Conservation (phyloP, 2,329 filamentous ascomycete genomes). For the Diplodia scrobiculata region DNA sequence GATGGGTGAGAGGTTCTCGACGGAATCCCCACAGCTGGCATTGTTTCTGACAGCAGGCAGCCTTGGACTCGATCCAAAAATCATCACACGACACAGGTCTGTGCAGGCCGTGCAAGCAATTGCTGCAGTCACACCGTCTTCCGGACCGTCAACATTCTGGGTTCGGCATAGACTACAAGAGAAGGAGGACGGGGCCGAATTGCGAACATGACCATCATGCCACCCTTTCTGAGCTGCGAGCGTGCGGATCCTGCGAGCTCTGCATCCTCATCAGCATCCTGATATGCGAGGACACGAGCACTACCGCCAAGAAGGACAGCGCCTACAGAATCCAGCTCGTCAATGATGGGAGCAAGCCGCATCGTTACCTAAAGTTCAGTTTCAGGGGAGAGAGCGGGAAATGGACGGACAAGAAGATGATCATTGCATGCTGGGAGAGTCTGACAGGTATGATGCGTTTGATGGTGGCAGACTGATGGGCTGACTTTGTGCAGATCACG, state of each 20-base stretch:
- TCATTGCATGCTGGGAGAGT: constrained; percentile 4
- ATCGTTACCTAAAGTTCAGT: constrained; percentile 8
- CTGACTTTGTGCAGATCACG: not conserved
- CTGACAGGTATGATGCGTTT: not conserved
- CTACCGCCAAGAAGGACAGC: not conserved
- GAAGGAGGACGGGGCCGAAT: not conserved
- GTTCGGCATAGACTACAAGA: not conserved
- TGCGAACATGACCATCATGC: constrained; percentile 9
- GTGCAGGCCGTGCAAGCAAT: not conserved
- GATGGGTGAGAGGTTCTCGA: constrained; percentile 1
- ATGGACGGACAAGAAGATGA: constrained; percentile 14
- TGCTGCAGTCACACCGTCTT: not conserved
- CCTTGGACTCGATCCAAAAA: not conserved
- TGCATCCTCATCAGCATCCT: constrained; percentile 3
- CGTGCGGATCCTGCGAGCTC: not conserved
- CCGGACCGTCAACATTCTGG: not conserved
- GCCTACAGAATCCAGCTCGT: not conserved
- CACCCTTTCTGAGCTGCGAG: not conserved
- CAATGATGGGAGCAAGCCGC: not conserved
- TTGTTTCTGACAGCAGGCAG: not conserved
- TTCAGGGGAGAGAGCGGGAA: not conserved
- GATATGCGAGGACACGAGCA: not conserved
- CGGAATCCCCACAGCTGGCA: not conserved
- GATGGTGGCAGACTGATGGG: not conserved
- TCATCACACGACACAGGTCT: not conserved